Percentiles rank a stretch among this genome's conserved stretches.
These are phyloP conservation scores for Colletotrichum ledebouriae DNA, from an alignment of 2,329 filamentous ascomycete species.

Conservation along the genomic window DNA sequence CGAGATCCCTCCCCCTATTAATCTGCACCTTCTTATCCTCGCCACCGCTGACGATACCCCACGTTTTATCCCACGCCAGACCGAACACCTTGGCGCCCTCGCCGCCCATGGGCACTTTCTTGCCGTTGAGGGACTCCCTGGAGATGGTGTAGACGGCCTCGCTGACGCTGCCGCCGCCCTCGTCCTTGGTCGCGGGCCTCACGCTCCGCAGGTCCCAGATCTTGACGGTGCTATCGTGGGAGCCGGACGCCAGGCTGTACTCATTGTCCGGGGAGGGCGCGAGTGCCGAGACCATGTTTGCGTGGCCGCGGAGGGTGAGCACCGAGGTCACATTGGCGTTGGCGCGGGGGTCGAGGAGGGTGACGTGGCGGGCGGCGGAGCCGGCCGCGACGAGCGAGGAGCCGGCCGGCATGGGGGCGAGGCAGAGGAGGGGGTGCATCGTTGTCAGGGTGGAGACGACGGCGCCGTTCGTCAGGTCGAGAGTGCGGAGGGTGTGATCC, in stretches of 20 bases:
- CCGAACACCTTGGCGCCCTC: slow-evolving; percentile 92
- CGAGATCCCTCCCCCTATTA: slow-evolving; percentile 75
- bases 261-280: slow-evolving; percentile 72
- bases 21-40: slow-evolving; percentile 97
- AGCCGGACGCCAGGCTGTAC: slow-evolving; percentile 89
- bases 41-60: slow-evolving; percentile 91
- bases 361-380: slow-evolving; percentile 88
- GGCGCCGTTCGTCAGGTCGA: slow-evolving; percentile 85
- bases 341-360: slow-evolving; percentile 89
- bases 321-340: slow-evolving; percentile 82
- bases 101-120: slow-evolving; percentile 76
- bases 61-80: slow-evolving; percentile 85
- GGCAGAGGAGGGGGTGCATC: slow-evolving; percentile 83
- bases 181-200: slow-evolving; percentile 69
- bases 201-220: slow-evolving; percentile 92
- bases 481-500: slow-evolving; percentile 91
- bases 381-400: slow-evolving; percentile 76
- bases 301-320: slow-evolving; percentile 92
- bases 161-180: slow-evolving; percentile 75
- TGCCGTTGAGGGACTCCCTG: slow-evolving; percentile 77
- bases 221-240: slow-evolving; percentile 90
- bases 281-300: slow-evolving; percentile 71
- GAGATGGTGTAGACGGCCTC: slow-evolving; percentile 82
- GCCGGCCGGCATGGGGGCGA: slow-evolving; percentile 78
- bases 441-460: slow-evolving; percentile 88